Conservation (phyloP, 2,329 filamentous ascomycete genomes). For the Apiospora malaysiana region DNA sequence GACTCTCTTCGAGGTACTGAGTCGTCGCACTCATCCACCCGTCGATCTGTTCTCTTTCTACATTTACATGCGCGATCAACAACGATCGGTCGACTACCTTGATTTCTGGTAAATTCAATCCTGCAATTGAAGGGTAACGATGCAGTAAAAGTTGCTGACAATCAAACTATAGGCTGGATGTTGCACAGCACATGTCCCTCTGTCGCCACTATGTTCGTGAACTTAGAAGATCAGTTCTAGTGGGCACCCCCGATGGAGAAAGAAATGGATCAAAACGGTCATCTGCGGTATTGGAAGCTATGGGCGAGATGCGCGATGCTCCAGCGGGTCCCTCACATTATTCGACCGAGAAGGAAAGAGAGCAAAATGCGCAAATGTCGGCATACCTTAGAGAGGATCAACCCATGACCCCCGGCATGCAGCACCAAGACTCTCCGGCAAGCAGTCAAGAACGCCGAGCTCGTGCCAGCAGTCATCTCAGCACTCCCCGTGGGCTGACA, state of each 20-base stretch:
- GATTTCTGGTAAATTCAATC: slow-evolving; percentile 84
- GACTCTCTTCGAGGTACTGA: slow-evolving; percentile 94
- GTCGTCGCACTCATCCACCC: slow-evolving; percentile 89
- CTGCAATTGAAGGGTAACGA: not conserved
- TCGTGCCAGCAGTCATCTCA: slow-evolving; percentile 59
- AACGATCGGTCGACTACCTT: slow-evolving; percentile 95
- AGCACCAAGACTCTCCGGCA: slow-evolving; percentile 53
- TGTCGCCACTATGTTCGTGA: slow-evolving; percentile 97
- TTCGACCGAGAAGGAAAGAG: slow-evolving; percentile 72
- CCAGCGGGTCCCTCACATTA: slow-evolving; percentile 68
- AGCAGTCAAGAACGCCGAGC: slow-evolving; percentile 54
- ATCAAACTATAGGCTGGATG: slow-evolving; percentile 79
- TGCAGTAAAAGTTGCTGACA: not conserved
- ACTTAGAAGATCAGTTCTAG: slow-evolving; percentile 87
- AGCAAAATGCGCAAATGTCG: slow-evolving; percentile 88
- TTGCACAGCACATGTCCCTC: slow-evolving; percentile 97
- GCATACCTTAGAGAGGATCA: slow-evolving; percentile 82
- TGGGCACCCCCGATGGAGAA: slow-evolving; percentile 90
- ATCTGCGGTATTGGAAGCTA: slow-evolving; percentile 75
- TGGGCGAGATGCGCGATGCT: slow-evolving; percentile 69
- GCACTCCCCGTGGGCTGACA: slow-evolving; percentile 60
- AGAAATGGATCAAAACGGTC: slow-evolving; percentile 83
- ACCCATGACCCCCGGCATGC: slow-evolving; percentile 48
- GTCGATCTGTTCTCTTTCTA: slow-evolving; percentile 99
- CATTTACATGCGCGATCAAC: slow-evolving; percentile 99